Evolutionary conservation across 148 eudicot genomes (phyloP), one percentile per base, ranked within the genome.

Genomic region (Rhododendron ferrugineum): DNA sequence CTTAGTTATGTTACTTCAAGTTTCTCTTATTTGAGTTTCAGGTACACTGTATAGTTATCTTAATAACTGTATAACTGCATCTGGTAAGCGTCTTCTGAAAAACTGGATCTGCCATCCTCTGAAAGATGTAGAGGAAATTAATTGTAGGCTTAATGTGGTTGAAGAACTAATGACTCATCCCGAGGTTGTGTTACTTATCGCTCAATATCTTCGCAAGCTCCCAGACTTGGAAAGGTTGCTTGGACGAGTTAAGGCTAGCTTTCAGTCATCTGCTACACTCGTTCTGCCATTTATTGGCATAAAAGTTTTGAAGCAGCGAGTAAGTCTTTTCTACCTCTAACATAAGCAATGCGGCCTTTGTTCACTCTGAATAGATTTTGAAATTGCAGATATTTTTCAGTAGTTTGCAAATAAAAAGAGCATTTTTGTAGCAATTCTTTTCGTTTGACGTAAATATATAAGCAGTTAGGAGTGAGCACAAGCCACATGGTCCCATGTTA

Each of bases 71-170:
- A 44, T 92, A 80, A 97, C 95, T 36, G 86, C 93, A 85, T 89
- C 94, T 84, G 99, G 98, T 80, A 97, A 97, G 88, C 93, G 99
- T 82, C 98, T 97, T 84, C 87, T 97, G 77, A 94, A 94, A 92
- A 94, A 89, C 85, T 97, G 98, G 99, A 92, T 97, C 82, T 95
- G 99, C 85, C 99, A 97, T 90, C 99, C 99, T 47, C 88, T 93
- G 58, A 93, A 92, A 83, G 95, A 95, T 86, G 87, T 94, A 3
- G 90, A 89, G 83, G 88, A 89, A 90, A 94, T 97, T 62, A 97
- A 94, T 85, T 76, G 86, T 74, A 93, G 99, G 90, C 98, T 97
- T 86, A 89, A 92, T 86, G 92, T 92, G 44, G 98, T 95, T 76
- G 98, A 94, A 87, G 90, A 89, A 74, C 86, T 97, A 64, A 88